Percentiles rank a stretch among this genome's conserved stretches.
Conservation (phyloP, 371 early-diverging fungal species). For the Syncephalastrum monosporum region DNA sequence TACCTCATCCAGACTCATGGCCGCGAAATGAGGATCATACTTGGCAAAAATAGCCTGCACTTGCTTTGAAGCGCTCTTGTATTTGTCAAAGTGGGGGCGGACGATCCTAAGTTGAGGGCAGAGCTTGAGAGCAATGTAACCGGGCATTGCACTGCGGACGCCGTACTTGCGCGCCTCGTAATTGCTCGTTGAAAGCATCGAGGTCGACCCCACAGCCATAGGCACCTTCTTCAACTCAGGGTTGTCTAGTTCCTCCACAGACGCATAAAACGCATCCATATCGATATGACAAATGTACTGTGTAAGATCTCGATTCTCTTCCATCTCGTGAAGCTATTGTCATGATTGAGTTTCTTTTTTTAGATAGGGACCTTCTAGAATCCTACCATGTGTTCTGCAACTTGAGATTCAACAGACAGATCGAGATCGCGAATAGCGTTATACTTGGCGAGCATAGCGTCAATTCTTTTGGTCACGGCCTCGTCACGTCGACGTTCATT, state of each 20-base stretch:
- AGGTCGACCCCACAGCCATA: slow-evolving; percentile 69
- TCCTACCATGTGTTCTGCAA: slow-evolving; percentile 40
- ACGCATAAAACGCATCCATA: slow-evolving; percentile 76
- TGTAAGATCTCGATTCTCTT: slow-evolving; percentile 43
- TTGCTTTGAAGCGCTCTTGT: slow-evolving; percentile 41
- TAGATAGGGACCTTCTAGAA: not conserved
- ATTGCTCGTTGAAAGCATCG: slow-evolving; percentile 71
- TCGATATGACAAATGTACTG: slow-evolving; percentile 65
- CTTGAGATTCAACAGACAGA: slow-evolving; percentile 32
- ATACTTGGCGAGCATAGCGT: slow-evolving; percentile 41
- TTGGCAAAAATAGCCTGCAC: slow-evolving; percentile 47
- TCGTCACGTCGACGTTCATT: slow-evolving; percentile 51
- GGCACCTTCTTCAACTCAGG: slow-evolving; percentile 57
- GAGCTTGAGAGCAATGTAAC: slow-evolving; percentile 60
- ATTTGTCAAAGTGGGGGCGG: slow-evolving; percentile 55
- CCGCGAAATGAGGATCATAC: slow-evolving; percentile 60
- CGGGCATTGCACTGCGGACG: slow-evolving; percentile 71
- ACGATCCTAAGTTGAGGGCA: slow-evolving; percentile 65
- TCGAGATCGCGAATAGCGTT: slow-evolving; percentile 36
- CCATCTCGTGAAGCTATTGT: slow-evolving; percentile 34
- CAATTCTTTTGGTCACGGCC: slow-evolving; percentile 45
- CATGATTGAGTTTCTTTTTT: not conserved
- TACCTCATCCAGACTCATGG: slow-evolving; percentile 66
- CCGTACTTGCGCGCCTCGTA: slow-evolving; percentile 67
- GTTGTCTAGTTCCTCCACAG: slow-evolving; percentile 68